Base-by-base conservation (phyloP, 208 protist genomes). In the Acanthamoeba quina region DNA sequence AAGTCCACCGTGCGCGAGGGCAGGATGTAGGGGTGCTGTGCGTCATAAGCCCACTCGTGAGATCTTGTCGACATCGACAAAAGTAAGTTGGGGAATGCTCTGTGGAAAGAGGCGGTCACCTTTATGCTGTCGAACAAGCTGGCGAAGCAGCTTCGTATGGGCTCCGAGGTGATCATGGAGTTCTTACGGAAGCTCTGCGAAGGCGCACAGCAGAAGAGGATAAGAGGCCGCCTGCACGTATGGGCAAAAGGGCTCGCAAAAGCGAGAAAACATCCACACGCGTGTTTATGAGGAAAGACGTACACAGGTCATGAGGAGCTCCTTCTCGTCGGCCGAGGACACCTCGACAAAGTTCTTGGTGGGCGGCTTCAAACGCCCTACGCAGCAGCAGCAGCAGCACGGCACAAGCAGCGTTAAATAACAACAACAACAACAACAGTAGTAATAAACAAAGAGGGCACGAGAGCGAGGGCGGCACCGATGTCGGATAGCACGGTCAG, bases 21-120 rank as follows among this genome's bases (percentile, higher is more conserved):
- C 58, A 90, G 37, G 17, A 90, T 72, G 44, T 70, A 90, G n/a
- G 83, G 83, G 47, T 90, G 83, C 83, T 90, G 31, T 24, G 44
- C 10, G 44, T 58, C 37, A 34, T 4, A 82, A 52, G 7, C 44
- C 44, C 3, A 5, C 6, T 5, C 26, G n/a, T 68, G 60, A 68
- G 60, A 68, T 29, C 60, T 68, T 68, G 60, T 68, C 60, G 56
- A 62, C 56, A 62, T 17, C 2, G 17, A 62, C 26, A 62, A 5
- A 17, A 24, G 11, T 24, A 24, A 13, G 54, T 58, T 9, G 3
- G 44, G 44, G 44, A 49, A 49, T 13, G 44, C 44, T 49, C 44
- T 49, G 37, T 0, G 26, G 70, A 70, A 3, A 10, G 29, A 34
- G 31, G 5, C 41, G 41, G 41, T 44, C 41, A 85, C 76, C 76